phyloP scores from a whole-genome alignment of 257 asterid species.

The Solanum virginianum region DNA sequence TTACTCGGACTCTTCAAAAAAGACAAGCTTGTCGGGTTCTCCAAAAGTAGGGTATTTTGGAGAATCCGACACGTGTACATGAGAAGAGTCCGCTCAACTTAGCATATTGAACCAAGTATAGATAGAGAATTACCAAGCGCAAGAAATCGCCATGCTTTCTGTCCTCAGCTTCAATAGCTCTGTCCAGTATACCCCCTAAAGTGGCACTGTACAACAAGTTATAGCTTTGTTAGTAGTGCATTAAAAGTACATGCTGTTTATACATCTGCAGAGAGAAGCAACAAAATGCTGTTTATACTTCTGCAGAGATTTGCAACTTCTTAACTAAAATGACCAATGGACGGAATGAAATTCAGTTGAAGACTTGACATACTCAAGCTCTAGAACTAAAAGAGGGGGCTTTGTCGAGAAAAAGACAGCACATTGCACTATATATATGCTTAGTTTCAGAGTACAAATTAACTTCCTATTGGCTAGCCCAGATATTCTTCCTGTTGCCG shows the following conservation, averaged over 20 bases:
- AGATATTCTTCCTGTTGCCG: neutral
- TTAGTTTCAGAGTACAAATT: neutral
- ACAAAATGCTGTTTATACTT: neutral
- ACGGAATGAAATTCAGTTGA: neutral
- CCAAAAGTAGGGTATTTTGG: neutral
- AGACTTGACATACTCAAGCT: neutral
- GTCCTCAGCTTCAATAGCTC: slow-evolving; percentile 82
- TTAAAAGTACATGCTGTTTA: neutral
- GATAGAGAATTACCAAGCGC: slow-evolving; percentile 51
- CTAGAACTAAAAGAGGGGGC: neutral
- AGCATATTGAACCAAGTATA: neutral
- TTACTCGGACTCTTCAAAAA: neutral
- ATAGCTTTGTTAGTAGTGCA: neutral
- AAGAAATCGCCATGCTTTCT: slow-evolving; percentile 81
- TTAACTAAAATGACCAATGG: neutral
- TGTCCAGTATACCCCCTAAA: slow-evolving; percentile 76
- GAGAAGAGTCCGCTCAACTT: neutral
- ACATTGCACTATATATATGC: neutral
- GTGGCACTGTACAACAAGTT: slow-evolving; percentile 43
- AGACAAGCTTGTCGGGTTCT: neutral
- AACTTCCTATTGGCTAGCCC: neutral
- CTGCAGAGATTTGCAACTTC: neutral
- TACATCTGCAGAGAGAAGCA: neutral
- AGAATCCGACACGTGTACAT: neutral
- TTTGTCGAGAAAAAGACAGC: neutral